Evolutionary conservation across 768 basidiomycete genomes (phyloP), one percentile per base, ranked within the genome.

Genomic region (Dacryopinax spathularia): DNA sequence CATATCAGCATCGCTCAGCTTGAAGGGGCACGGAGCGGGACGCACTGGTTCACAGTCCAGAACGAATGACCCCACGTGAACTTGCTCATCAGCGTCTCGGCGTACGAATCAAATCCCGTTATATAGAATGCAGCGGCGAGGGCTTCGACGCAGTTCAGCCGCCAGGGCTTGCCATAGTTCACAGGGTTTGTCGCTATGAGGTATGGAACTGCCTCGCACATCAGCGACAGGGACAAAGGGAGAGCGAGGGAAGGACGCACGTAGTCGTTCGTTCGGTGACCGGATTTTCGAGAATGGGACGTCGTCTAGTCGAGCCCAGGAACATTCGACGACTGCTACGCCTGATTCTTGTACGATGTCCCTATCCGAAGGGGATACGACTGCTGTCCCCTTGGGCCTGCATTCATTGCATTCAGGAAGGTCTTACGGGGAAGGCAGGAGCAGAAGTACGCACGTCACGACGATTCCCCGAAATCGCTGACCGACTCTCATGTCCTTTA

Each of bases 131-230:
- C 88, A 0, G 95, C 96, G 0, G 96, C 94, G 3, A 97, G 80
- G 0, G 91, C 90, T 74, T 95, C 93, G 31, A 90, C 94, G 67
- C 95, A 97, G 69, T 95, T 97, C 37, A 99, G 78, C 60, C 87
- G 79, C 92, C 93, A 97, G 0, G 96, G 96, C 73, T 91, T 93
- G 10, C 96, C 96, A 68, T 98, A 99, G 75, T 99, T 99, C 10
- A 92, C 92, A 0, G 95, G 93, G 73, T 99, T 99, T 0, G 92
- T 88, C 0, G 96, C 96, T 43, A 98, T 74, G 20, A 99, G 82
- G 72, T 95, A 98, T 0, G 96, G 96, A 31, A 99, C 95, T 99
- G 67, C 15, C 18, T 29, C 18, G n/a, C 25, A 33, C 10, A 13
- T 22, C 7, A 43, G 34, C 10, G n/a, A 43, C 2, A 39, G 56